Evolutionary conservation across 2,329 filamentous ascomycete species (phyloP).

Genomic region (Monosporascus cannonballus): DNA sequence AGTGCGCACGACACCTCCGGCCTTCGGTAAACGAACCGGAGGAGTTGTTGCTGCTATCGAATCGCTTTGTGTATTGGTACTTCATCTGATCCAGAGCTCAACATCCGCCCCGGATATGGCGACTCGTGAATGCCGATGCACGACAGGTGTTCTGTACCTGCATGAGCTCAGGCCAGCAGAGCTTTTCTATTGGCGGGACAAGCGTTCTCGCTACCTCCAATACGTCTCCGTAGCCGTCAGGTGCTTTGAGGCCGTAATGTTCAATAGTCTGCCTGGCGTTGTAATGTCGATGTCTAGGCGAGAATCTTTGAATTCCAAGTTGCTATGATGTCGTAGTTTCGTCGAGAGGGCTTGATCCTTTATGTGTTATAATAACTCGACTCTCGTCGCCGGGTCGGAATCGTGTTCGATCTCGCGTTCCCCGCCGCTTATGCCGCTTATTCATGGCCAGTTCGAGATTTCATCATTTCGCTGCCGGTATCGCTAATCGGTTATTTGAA

Average conservation of each 20-base stretch:
- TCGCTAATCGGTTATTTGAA: no score
- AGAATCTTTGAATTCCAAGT: no score
- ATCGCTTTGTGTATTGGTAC: neutral
- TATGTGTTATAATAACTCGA: no score
- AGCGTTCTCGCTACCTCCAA: neutral
- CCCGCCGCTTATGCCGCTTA: no score
- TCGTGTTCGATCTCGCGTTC: no score
- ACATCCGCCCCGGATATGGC: neutral
- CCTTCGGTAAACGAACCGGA: neutral
- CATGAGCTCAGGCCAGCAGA: neutral
- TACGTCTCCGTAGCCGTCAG: neutral
- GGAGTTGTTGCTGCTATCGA: neutral
- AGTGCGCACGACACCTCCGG: neutral
- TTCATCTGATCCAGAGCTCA: neutral
- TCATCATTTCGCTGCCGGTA: no score
- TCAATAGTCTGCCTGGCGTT: no score
- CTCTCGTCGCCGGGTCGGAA: no score
- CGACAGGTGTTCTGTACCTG: neutral
- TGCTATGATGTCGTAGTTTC: no score
- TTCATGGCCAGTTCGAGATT: no score
- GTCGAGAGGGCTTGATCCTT: no score
- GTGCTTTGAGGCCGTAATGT: neutral
- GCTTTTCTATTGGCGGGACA: neutral
- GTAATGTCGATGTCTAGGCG: no score
- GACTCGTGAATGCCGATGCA: neutral